phyloP scores from a whole-genome alignment of 2,329 filamentous ascomycete genomes.

The Fusarium concolor region DNA sequence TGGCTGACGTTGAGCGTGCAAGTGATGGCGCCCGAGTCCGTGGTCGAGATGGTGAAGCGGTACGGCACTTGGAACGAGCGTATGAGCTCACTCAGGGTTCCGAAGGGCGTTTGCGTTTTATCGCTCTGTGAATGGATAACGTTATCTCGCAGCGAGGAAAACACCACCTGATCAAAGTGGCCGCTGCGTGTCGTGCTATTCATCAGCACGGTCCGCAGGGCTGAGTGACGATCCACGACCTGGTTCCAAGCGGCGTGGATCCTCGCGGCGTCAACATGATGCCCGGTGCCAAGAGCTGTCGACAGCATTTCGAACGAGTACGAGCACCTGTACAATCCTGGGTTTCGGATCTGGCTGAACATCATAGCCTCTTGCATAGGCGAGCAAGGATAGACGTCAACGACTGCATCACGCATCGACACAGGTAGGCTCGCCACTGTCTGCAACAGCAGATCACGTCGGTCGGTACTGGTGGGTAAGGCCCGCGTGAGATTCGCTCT shows the following conservation, averaged over 20 bases:
- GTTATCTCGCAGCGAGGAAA: constrained; percentile 5
- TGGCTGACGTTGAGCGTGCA: constrained; percentile 12
- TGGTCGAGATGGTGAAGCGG: constrained; percentile 10
- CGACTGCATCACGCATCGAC: constrained; percentile 8
- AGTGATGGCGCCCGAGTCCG: constrained; percentile 7
- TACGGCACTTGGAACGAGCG: constrained; percentile 12
- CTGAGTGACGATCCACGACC: constrained; percentile 9
- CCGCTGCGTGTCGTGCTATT: constrained; percentile 10
- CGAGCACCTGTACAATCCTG: constrained; percentile 4
- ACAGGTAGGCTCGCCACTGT: constrained; percentile 7
- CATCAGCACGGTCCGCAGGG: constrained; percentile 5
- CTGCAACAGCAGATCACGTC: constrained; percentile 9
- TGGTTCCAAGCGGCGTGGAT: constrained; percentile 11
- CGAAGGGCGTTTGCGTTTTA: constrained; percentile 8
- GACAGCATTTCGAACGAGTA: constrained; percentile 10
- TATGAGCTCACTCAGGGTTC: constrained; percentile 8
- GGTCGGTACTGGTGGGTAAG: constrained; percentile 8
- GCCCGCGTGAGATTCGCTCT: constrained; percentile 6
- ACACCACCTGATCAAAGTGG: constrained; percentile 11
- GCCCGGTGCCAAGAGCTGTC: constrained; percentile 10
- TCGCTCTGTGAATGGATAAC: constrained; percentile 7
- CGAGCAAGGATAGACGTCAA: constrained; percentile 8
- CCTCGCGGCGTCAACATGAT: constrained; percentile 8
- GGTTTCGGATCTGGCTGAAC: constrained; percentile 10
- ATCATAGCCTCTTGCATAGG: constrained; percentile 11